Evolutionary conservation across 164 flowering plant genomes (phyloP).

Genomic region (Chimonanthus praecox): DNA sequence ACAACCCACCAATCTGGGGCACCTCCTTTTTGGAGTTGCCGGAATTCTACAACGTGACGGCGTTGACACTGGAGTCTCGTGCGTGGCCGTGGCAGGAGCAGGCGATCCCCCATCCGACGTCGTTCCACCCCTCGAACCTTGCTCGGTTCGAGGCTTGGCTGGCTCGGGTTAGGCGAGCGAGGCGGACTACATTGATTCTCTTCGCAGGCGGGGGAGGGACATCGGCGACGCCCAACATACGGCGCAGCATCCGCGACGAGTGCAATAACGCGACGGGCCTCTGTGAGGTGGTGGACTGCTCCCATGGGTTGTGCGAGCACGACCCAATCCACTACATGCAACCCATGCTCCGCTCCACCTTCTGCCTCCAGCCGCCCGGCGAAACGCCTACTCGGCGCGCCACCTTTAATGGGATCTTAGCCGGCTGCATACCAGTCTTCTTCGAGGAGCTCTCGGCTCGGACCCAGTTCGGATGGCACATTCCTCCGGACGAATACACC

Average conservation of each 20-base stretch:
- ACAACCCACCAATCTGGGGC: conserved; percentile 72
- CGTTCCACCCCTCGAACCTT: conserved; percentile 76
- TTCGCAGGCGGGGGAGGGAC: conserved; percentile 93
- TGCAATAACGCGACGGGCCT: conserved; percentile 32
- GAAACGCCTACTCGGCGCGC: conserved; percentile 88
- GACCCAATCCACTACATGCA: conserved; percentile 77
- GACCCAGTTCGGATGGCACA: conserved; percentile 76
- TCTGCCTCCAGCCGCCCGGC: conserved; percentile 96
- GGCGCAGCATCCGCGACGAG: conserved; percentile 68
- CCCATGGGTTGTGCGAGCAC: conserved; percentile 71
- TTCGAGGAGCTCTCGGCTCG: conserved; percentile 78
- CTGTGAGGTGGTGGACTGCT: conserved; percentile 77
- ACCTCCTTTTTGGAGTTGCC: conserved; percentile 78
- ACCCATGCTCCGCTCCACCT: conserved; percentile 78
- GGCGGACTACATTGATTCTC: conserved; percentile 48
- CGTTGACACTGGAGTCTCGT: conserved; percentile 56
- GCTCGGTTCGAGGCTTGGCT: conserved; percentile 54
- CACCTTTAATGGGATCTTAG: conserved; percentile 73
- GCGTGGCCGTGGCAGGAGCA: conserved; percentile 94
- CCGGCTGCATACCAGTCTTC: conserved; percentile 97
- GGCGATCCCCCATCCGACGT: conserved; percentile 82
- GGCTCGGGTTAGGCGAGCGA: conserved; percentile 42
- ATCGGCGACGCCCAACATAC: conserved; percentile 51
- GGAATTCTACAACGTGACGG: conserved; percentile 74
- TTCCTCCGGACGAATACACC: conserved; percentile 48